Base-by-base conservation (phyloP, 192 early-diverging fungal genomes). In the Backusella australiensis region DNA sequence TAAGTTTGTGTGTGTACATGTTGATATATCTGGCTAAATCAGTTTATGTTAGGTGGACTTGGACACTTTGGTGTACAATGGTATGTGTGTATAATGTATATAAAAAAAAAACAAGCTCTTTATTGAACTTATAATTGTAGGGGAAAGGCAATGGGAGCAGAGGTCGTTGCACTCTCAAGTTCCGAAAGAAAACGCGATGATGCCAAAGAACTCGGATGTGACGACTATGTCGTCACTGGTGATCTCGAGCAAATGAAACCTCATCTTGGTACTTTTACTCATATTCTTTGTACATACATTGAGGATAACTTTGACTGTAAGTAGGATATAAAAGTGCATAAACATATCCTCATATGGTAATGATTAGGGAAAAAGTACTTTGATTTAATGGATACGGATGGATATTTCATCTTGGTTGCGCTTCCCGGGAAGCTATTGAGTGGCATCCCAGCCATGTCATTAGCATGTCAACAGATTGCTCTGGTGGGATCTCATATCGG, bases 1-100 rank as follows among this genome's bases (percentile, higher is more conserved):
- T 53, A 4, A 44, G 15, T 44, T 44, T 44, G 14, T 44, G 3
- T 1, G 4, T 44, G 32, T 4, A 19, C 14, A 17, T 15, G 4
- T 5, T 44, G 42, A 5, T 32, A 14, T 17, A 39, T 35, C 36
- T 68, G 32, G 29, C 35, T 35, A 38, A 88, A 88, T 19, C 6
- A n/a, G 38, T 21, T 14, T 21, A 23, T 41, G 11, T 39, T 75
- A 67, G 90, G 91, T 26, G 90, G 90, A 67, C 80, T 93, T 4
- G 91, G 91, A 21, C 90, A 92, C 66, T 78, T 92, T 71, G 92
- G 69, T 35, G 77, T 91, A 14, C 89, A 90, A 77, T 93, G 81
- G 65, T 67, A 32, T 8, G 6, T 34, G 12, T 26, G 21, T 66
- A 34, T 53, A n/a, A 23, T 23, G 23, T 52, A 52, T 6, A 21